These are phyloP conservation scores for Trypanosoma melophagium DNA, from an alignment of 208 protist genomes.

Conservation along the genomic window DNA sequence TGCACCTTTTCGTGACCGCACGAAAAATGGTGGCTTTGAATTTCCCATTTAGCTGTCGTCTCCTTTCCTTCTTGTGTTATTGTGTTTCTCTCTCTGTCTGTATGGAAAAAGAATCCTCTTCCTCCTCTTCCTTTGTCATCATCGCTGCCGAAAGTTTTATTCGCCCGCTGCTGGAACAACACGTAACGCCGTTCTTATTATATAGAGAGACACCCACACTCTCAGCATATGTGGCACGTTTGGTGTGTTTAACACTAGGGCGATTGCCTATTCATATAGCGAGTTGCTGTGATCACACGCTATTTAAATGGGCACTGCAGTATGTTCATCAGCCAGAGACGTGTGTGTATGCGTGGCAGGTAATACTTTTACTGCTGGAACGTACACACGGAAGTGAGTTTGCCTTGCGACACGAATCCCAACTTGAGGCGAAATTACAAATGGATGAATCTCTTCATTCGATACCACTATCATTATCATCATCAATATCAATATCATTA, in stretches of 20 bases:
- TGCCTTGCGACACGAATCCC: constrained; percentile 31
- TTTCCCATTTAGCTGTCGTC: constrained; percentile 4
- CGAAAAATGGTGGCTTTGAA: constrained; percentile 3
- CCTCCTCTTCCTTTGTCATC: no score
- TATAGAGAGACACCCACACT: constrained; percentile 17
- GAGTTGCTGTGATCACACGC: constrained; percentile 29
- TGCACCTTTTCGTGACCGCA: constrained; percentile 12
- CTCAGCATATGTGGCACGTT: constrained; percentile 24
- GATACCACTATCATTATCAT: no score
- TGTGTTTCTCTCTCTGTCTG: constrained; percentile 15
- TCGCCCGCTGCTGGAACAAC: constrained; percentile 24
- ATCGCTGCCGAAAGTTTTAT: not conserved
- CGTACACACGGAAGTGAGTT: constrained; percentile 38
- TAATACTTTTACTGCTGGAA: constrained; percentile 43
- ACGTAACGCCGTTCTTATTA: constrained; percentile 24
- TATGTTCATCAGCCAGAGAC: not conserved
- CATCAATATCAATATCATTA: not conserved
- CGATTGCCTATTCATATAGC: constrained; percentile 8
- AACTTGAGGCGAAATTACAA: constrained; percentile 27
- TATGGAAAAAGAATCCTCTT: no score
- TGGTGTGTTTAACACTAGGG: constrained; percentile 27
- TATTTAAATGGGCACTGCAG: constrained; percentile 30
- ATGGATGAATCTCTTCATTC: no score
- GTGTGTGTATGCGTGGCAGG: constrained; percentile 29
- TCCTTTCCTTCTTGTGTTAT: constrained; percentile 23